Base-by-base conservation (phyloP, 352 stramenopile genomes). In the Globisporangium echinulatum region DNA sequence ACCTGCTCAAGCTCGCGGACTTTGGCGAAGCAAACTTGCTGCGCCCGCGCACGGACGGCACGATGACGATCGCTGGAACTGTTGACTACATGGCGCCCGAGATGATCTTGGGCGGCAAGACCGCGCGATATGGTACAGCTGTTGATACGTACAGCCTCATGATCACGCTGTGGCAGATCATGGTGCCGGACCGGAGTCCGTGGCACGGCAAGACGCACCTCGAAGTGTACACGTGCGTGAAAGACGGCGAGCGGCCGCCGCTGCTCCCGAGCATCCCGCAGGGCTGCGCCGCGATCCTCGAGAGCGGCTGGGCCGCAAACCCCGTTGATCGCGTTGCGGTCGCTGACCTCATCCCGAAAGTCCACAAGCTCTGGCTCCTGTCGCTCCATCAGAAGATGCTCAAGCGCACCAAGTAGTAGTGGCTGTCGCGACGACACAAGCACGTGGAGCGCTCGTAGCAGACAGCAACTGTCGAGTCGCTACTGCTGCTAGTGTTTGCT, bases 151-250 rank as follows among this genome's bases (percentile, higher is more conserved):
- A 94, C 69, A 92, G 82, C 58, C 61, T 94, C 7, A 91, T 92
- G 80, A 91, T 94, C 59, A 94, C 85, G 52, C 62, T 94, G 9
- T 94, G 85, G 85, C 82, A 94, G 65, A 94, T 94, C 62, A 82
- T 94, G 72, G 82, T 92, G 39, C 85, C 85, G 1, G 75, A 72
- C 39, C 77, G 75, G 0, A 91, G 77, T 64, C 85, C 85, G 9
- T 94, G 85, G 85, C 77, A 83, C 46, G 64, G 67, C 60, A 84
- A 82, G 43, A 82, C 82, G 8, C 85, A 94, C 48, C 65, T 94
- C 11, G 73, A 94, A 64, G 85, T 94, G 40, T 94, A 94, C 68
- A 86, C 66, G 8, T 74, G 68, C 49, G 83, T 92, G 19, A 74
- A 80, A 13, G 76, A 88, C 40, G 82, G 85, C 36, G 82, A 92